phyloP scores from a whole-genome alignment of 306 rosid genomes.

The Malus sieversii region DNA sequence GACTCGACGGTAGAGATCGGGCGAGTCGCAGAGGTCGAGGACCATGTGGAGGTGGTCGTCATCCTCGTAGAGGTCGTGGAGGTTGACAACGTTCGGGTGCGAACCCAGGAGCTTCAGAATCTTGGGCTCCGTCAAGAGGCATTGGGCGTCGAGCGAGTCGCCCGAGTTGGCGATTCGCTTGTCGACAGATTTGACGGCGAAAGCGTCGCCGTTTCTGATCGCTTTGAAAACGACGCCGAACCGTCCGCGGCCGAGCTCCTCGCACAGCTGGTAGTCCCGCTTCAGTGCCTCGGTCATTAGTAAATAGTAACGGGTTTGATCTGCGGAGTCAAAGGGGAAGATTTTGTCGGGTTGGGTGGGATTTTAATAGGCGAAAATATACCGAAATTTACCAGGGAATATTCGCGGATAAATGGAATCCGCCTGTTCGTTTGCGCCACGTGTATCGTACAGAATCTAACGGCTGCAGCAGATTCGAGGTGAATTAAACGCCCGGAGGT shows the following conservation, averaged over 20 bases:
- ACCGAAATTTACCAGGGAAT: conserved; percentile 19
- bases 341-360: too few relatives aligned
- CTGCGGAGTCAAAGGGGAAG: not conserved
- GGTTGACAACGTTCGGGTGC: conserved; percentile 44
- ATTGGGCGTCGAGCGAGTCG: conserved; percentile 50
- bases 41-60: conserved; percentile 49
- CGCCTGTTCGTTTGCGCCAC: not conserved
- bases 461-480: not conserved
- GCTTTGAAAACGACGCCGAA: conserved; percentile 60
- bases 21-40: conserved; percentile 43
- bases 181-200: conserved; percentile 57
- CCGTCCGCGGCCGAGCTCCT: conserved; percentile 62
- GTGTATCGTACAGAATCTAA: conserved; percentile 2
- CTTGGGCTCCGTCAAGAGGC: conserved; percentile 50
- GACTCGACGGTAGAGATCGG: conserved; percentile 39
- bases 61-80: conserved; percentile 49
- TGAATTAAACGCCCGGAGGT: not conserved
- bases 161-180: conserved; percentile 28
- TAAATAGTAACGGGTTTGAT: too few relatives aligned
- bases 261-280: conserved; percentile 37
- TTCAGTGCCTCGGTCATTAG: conserved; percentile 42
- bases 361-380: not conserved
- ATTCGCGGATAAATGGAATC: not conserved
- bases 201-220: conserved; percentile 5
- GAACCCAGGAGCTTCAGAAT: conserved; percentile 39